Evolutionary conservation across 208 protist species (phyloP).

Genomic region (Angomonas ambiguus): DNA sequence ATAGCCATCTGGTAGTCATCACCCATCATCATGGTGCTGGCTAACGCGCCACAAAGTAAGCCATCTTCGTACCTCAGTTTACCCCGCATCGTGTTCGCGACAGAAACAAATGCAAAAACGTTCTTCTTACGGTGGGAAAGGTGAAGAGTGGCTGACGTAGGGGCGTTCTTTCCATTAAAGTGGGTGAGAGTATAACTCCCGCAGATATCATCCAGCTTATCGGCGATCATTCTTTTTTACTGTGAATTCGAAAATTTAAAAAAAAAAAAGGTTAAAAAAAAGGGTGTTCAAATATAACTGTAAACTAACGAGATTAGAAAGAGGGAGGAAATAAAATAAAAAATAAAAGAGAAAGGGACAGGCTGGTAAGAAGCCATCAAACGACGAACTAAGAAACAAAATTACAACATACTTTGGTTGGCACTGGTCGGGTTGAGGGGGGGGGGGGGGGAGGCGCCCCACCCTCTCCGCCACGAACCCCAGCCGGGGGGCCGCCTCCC

Average conservation of each 20-base stretch:
- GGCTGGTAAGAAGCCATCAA: too few species aligned
- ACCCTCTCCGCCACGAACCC: too few species aligned
- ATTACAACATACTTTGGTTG: neutral
- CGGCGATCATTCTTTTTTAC: neutral
- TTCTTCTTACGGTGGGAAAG: slow-evolving; percentile 27
- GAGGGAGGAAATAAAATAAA: neutral
- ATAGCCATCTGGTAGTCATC: slow-evolving; percentile 36
- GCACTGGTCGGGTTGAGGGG: too few species aligned
- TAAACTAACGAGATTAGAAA: neutral
- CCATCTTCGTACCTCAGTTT: slow-evolving; percentile 25
- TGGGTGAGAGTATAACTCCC: slow-evolving; percentile 46
- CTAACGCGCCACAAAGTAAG: slow-evolving; percentile 31
- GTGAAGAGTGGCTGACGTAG: slow-evolving; percentile 25
- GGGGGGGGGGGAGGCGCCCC: too few species aligned
- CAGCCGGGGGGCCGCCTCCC: too few species aligned
- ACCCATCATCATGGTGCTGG: slow-evolving; percentile 33
- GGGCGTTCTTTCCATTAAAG: slow-evolving; percentile 31
- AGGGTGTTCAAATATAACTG: neutral
- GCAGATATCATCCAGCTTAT: slow-evolving; percentile 37
- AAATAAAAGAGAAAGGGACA: slow-evolving; percentile 4
- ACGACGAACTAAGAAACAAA: slow-evolving; percentile 3
- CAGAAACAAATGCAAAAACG: slow-evolving; percentile 28
- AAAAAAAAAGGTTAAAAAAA: slow-evolving; percentile 11
- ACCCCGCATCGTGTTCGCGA: slow-evolving; percentile 46
- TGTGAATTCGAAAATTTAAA: slow-evolving; percentile 1